phyloP scores from a whole-genome alignment of 257 asterid species.

The Solanum megistacrolobum region DNA sequence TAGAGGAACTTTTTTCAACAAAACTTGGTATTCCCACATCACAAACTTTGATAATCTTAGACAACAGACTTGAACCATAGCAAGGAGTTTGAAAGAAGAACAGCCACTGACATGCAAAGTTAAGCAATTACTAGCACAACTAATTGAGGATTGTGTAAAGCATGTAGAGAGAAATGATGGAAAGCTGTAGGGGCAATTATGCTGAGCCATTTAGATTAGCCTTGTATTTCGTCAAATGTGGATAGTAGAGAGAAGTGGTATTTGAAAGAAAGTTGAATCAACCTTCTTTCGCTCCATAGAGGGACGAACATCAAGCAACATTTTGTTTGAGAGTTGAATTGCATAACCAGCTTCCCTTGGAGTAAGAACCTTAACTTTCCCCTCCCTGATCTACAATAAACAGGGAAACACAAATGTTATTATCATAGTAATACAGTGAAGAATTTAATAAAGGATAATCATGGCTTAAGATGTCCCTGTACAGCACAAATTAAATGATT shows the following conservation, averaged over 20 bases:
- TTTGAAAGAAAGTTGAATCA: background rate
- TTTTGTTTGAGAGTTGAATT: conserved; percentile 67
- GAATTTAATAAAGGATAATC: background rate
- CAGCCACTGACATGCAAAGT: background rate
- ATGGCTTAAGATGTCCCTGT: background rate
- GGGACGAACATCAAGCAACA: conserved; percentile 93
- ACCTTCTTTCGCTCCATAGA: conserved; percentile 73
- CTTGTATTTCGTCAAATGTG: background rate
- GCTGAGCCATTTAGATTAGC: background rate
- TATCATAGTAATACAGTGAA: background rate
- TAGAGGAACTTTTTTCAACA: background rate
- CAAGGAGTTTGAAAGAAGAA: background rate
- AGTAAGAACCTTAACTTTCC: conserved; percentile 75
- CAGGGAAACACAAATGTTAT: background rate
- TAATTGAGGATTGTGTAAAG: background rate
- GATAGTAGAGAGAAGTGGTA: background rate
- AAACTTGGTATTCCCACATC: background rate
- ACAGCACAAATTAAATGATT: background rate
- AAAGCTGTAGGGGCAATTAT: background rate
- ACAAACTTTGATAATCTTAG: background rate
- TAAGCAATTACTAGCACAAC: background rate
- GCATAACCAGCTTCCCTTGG: conserved; percentile 99
- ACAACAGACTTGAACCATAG: background rate
- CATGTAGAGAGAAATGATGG: background rate
- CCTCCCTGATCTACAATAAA: conserved; percentile 57